These are phyloP conservation scores for Immersiella caudata DNA, from an alignment of 495 filamentous ascomycete genomes.

Conservation along the genomic window DNA sequence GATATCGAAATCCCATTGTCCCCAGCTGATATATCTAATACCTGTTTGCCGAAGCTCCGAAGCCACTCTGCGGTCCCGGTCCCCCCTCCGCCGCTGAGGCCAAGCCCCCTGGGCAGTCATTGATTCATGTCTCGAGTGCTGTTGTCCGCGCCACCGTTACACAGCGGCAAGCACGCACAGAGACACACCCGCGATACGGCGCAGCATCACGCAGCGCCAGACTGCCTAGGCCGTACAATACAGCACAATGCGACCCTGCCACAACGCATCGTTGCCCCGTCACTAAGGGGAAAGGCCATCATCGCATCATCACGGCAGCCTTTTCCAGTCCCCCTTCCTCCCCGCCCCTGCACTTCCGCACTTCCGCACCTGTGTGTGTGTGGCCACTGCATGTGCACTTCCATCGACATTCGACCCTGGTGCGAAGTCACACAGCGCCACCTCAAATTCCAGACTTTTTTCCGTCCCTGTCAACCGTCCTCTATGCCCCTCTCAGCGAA, in stretches of 20 bases:
- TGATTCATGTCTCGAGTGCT: background rate
- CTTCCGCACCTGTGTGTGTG: background rate
- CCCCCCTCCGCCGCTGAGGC: background rate
- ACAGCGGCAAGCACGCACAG: background rate
- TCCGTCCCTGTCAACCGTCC: no score
- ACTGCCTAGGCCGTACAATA: background rate
- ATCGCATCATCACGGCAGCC: background rate
- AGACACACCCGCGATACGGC: slow-evolving; percentile 10
- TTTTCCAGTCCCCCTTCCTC: background rate
- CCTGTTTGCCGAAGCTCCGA: background rate
- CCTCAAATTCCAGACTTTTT: background rate
- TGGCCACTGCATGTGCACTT: background rate
- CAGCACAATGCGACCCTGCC: background rate
- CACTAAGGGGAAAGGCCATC: background rate
- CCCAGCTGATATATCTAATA: background rate
- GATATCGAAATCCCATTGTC: background rate
- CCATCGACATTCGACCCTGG: background rate
- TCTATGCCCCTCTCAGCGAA: background rate
- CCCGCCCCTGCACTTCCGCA: background rate
- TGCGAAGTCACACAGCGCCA: background rate
- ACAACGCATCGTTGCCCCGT: slow-evolving; percentile 5
- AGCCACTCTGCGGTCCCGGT: background rate
- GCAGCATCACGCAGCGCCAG: background rate
- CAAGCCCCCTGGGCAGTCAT: background rate
- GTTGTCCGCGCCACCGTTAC: background rate